Percentiles rank a stretch among this genome's conserved stretches.
These are phyloP conservation scores for Eremothecium sinecaudum DNA, from an alignment of 1,139 yeast genomes.

Conservation along the genomic window DNA sequence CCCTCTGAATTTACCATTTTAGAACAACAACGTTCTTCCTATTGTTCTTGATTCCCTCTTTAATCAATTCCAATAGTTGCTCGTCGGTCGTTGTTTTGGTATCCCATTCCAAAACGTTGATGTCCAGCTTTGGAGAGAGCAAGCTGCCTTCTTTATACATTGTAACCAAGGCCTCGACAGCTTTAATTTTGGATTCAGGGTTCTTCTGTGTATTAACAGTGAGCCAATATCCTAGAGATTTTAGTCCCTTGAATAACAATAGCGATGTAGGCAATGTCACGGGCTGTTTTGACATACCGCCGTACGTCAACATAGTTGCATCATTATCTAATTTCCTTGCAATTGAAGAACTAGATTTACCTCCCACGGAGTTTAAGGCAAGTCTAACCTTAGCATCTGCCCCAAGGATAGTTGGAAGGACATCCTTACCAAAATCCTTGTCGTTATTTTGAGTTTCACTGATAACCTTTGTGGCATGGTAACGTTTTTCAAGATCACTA, in stretches of 20 bases:
- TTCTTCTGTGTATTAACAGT: conserved; percentile 63
- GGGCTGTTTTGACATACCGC: conserved; percentile 97
- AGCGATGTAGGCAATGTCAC: conserved; percentile 80
- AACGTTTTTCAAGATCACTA: conserved; percentile 41
- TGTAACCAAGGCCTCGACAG: conserved; percentile 52
- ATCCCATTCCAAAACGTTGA: conserved; percentile 47
- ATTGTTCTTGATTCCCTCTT: conserved; percentile 42
- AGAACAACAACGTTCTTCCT: conserved; percentile 36
- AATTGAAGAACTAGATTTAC: conserved; percentile 67
- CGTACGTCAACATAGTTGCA: conserved; percentile 76
- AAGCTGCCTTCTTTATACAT: conserved; percentile 57
- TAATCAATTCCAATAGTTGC: conserved; percentile 43
- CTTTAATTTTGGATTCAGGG: conserved; percentile 50
- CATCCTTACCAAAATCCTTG: conserved; percentile 49
- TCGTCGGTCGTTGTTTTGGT: conserved; percentile 37
- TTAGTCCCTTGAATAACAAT: conserved; percentile 80
- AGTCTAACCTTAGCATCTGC: conserved; percentile 44
- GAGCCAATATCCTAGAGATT: conserved; percentile 89
- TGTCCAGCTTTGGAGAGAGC: conserved; percentile 40
- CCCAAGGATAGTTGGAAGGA: conserved; percentile 56
- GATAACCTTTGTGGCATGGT: conserved; percentile 86
- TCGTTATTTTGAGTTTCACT: conserved; percentile 78
- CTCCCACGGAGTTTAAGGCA: conserved; percentile 91
- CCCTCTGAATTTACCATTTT: conserved; percentile 20
- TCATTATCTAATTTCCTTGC: conserved; percentile 74